Evolutionary conservation across 805 yeast genomes (phyloP), one percentile per base, ranked within the genome.

Genomic region (Candida stauntonica): DNA sequence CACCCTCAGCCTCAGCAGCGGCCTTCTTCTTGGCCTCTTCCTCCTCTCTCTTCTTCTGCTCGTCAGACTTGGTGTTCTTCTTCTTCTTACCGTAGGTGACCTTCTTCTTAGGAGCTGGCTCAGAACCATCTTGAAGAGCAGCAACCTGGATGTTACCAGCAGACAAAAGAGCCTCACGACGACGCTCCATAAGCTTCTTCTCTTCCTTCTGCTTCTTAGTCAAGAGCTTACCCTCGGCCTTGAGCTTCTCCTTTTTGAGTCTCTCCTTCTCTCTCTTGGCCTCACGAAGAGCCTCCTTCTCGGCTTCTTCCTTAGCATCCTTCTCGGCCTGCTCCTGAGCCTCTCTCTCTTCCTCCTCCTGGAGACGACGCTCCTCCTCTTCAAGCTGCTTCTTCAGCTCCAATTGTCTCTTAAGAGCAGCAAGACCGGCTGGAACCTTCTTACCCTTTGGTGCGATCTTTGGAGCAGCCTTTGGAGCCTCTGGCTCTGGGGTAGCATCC

Each of bases 191-290:
- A 29, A 80, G 63, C 38, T 80, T 86, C 67, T 86, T 85, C 61
- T 88, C 95, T 63, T 88, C 96, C 66, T 85, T 87, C 72, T 93
- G 99, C 60, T 89, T 91, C 70, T 86, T 93, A 43, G 96, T 85
- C 58, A 93, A 67, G 39, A 81, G 79, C 60, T 93, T 93, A 57
- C 99, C 99, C 66, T 91, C 97, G 26, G 96, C 93, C 66, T 86
- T 86, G 61, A 93, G 77, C 66, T 86, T 91, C 55, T 93, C 99
- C 50, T 77, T 82, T 71, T 84, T 88, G 43, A 75, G 73, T 65
- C 75, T 83, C 56, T 91, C 97, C 60, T 78, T 85, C 64, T 93
- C 99, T 55, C 80, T 86, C 75, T 85, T 91, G 11, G 70, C 72
- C 28, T 67, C 73, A 51, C 64, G 70, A 39, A 72, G 76, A 27